Evolutionary conservation across 192 early-diverging fungal species (phyloP).

Genomic region (Coemansia sp.): DNA sequence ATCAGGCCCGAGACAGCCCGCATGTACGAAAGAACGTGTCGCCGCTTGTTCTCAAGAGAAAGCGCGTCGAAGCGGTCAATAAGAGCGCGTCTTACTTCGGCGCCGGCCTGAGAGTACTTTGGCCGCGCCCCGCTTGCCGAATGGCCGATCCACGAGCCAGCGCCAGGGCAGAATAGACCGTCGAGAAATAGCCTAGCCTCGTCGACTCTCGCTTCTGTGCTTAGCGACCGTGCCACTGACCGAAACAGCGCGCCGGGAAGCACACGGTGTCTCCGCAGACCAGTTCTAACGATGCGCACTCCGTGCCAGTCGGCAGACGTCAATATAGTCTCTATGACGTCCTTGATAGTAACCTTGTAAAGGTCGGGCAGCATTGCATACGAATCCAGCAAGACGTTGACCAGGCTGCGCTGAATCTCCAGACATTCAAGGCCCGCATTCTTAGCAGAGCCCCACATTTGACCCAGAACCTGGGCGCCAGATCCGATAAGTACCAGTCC

Average conservation of each 20-base stretch:
- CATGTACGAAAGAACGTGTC: conserved; percentile 10
- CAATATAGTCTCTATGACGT: conserved; percentile 13
- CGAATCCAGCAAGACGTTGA: conserved; percentile 11
- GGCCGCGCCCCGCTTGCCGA: conserved; percentile 8
- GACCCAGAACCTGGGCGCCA: conserved; percentile 10
- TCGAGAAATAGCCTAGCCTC: conserved; percentile 20
- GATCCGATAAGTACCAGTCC: conserved; percentile 33
- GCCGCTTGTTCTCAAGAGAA: conserved; percentile 1
- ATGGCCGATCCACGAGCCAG: conserved; percentile 31
- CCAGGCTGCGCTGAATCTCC: conserved; percentile 6
- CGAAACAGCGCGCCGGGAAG: conserved; percentile 40
- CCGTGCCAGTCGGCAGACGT: background rate
- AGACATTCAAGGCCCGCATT: background rate
- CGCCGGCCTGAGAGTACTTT: conserved; percentile 28
- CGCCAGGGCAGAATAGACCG: conserved; percentile 18
- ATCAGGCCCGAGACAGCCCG: conserved; percentile 31
- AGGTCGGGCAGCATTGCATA: conserved; percentile 30
- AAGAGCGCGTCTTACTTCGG: conserved; percentile 18
- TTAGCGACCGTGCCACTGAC: conserved; percentile 12
- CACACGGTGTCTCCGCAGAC: conserved; percentile 17
- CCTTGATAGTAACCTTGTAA: conserved; percentile 33
- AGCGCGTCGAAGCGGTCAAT: conserved; percentile 12
- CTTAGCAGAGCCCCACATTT: conserved; percentile 5
- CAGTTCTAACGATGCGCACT: conserved; percentile 14
- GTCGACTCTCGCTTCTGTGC: background rate